Base-by-base conservation (phyloP, 345 rosid genomes). In the Boechera divaricarpa region DNA sequence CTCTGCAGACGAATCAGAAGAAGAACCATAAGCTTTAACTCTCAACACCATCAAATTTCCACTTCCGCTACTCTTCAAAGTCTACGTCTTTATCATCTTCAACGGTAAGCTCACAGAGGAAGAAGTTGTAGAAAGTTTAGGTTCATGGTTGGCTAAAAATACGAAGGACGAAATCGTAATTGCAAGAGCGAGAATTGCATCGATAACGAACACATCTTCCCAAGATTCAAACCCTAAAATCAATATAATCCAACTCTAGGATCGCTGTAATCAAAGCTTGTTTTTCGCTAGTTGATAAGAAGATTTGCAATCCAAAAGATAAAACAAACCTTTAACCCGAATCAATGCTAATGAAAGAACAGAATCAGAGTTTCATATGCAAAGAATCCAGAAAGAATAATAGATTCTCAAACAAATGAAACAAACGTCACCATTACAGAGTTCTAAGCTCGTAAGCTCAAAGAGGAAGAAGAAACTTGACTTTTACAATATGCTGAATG, bases 11-110 rank as follows among this genome's bases (percentile, higher is more conserved):
- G 82, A 74, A 74, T 76, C 78, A 7, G 87, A 72, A 7, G 87
- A 72, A 66, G 96, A 85, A 81, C 79, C 90, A 70, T 87, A 86
- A 24, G 97, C 90, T 84, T 83, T 73, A 56, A 84, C 77, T 78
- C 86, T 85, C 44, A 63, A 42, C 42, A 52, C 68, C 45, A 60
- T 0, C 75, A 85, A 81, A 54, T 77, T 84, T 42, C 73, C 70
- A 42, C 53, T 61, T 31, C 63, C 12, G 15, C n/a, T 31, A 53
- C 10, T 7, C 35, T 29, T 75, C 49, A 0, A 41, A 10, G 2
- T 21, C 51, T 15, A 32, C 15, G 26, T 10, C 64, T 44, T 85
- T 39, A 63, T 42, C n/a, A 12, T 8, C 57, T 44, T 86, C 45
- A 69, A 66, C 13, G 82, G 84, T 47, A 87, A 80, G 62, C 67